A percentile compares a stretch with the other conserved stretches of the same genome.
Evolutionary conservation across 257 asterid genomes (phyloP).

Genomic region (Solanum appendiculatum): DNA sequence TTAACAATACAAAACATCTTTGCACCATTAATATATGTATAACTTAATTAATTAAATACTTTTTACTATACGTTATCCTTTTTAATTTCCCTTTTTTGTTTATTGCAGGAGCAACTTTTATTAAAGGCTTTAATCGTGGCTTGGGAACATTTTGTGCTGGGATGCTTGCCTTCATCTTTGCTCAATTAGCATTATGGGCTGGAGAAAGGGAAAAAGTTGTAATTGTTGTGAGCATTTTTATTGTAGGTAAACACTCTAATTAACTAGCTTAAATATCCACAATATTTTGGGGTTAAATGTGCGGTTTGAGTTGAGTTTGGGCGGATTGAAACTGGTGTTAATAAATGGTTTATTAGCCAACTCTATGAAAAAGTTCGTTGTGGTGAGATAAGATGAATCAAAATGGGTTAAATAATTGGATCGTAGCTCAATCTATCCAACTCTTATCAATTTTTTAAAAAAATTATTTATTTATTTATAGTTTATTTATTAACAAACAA

Average conservation of each 20-base stretch:
- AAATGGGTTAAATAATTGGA: background rate
- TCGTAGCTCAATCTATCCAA: background rate
- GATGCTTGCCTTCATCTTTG: constrained; percentile 39
- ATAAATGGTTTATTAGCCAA: background rate
- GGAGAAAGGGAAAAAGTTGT: constrained; percentile 30
- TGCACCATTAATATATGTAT: background rate
- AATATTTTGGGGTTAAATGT: background rate
- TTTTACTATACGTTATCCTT: background rate
- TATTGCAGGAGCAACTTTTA: constrained; percentile 45
- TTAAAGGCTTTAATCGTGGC: constrained; percentile 66
- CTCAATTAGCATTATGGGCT: constrained; percentile 26
- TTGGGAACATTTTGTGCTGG: constrained; percentile 55
- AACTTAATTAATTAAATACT: background rate
- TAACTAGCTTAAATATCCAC: background rate
- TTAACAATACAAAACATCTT: background rate
- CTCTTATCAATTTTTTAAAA: background rate
- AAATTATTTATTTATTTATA: too few species aligned
- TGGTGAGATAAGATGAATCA: background rate
- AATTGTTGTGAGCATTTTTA: constrained; percentile 35
- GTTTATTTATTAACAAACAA: background rate
- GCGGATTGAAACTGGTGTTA: background rate
- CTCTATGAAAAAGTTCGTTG: background rate
- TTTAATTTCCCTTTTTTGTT: background rate
- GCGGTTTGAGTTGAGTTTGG: background rate
- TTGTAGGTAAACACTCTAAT: constrained; percentile 20